Conservation (phyloP, 495 filamentous ascomycete species). For the Hyaloscypha bicolor region DNA sequence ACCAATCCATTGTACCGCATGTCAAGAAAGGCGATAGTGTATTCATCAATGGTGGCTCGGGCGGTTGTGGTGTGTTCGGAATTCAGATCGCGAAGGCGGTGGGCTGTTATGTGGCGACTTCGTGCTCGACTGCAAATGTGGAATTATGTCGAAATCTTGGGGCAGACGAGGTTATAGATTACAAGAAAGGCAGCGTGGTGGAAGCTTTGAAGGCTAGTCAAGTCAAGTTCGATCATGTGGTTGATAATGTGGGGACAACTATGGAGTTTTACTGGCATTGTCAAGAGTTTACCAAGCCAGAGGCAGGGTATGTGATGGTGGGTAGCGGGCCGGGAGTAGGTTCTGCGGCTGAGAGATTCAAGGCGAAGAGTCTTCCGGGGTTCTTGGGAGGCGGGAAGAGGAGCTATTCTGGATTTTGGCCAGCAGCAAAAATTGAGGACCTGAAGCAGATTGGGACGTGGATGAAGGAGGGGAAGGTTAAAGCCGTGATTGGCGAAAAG, state of each 20-base stretch:
- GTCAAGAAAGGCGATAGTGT: constrained; percentile 57
- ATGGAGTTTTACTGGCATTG: constrained; percentile 55
- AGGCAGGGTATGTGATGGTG: constrained; percentile 60
- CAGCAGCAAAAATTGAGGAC: constrained; percentile 46
- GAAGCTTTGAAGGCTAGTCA: constrained; percentile 50
- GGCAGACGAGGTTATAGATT: constrained; percentile 72
- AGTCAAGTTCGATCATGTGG: constrained; percentile 53
- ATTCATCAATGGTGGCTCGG: constrained; percentile 70
- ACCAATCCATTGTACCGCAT: constrained; percentile 58
- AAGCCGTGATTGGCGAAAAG: constrained; percentile 59
- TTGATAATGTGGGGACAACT: constrained; percentile 64
- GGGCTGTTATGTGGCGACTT: constrained; percentile 63
- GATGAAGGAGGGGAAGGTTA: constrained; percentile 63
- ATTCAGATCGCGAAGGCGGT: constrained; percentile 68
- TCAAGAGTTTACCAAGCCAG: constrained; percentile 55
- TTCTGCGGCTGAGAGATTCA: constrained; percentile 16
- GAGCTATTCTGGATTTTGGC: constrained; percentile 48
- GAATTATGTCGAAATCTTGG: constrained; percentile 60
- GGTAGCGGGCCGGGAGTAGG: constrained; percentile 36
- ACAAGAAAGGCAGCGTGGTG: constrained; percentile 56
- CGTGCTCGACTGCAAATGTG: constrained; percentile 61
- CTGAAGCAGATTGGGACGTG: constrained; percentile 57
- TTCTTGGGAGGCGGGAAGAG: constrained; percentile 68
- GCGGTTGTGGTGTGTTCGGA: constrained; percentile 61
- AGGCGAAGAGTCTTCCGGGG: constrained; percentile 48